phyloP scores from a whole-genome alignment of 2,329 filamentous ascomycete genomes.

The Pseudocercospora macadamiae region DNA sequence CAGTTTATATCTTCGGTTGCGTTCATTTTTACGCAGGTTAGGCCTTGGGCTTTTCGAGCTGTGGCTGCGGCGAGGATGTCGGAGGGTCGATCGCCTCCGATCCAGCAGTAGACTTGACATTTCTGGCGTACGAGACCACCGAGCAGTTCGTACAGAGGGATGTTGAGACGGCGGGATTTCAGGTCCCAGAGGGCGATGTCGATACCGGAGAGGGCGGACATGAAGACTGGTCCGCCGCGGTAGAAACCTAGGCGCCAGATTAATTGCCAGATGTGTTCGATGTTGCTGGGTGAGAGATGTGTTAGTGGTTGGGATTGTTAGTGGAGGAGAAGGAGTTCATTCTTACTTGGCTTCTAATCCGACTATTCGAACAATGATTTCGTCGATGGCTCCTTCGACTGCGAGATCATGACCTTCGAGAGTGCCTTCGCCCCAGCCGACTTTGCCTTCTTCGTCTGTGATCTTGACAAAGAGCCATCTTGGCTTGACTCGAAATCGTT shows the following conservation, averaged over 20 bases:
- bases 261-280: slow-evolving; percentile 79
- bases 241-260: slow-evolving; percentile 73
- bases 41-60: slow-evolving; percentile 62
- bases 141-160: slow-evolving; percentile 73
- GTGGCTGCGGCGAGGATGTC: slow-evolving; percentile 62
- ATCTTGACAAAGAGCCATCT: slow-evolving; percentile 80
- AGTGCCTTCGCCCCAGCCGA: slow-evolving; percentile 75
- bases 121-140: slow-evolving; percentile 74
- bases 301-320: neutral
- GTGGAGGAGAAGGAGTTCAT: too few relatives aligned
- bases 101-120: slow-evolving; percentile 76
- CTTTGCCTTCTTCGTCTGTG: slow-evolving; percentile 64
- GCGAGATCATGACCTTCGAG: slow-evolving; percentile 74
- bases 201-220: slow-evolving; percentile 76
- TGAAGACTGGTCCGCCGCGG: slow-evolving; percentile 76
- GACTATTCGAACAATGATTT: slow-evolving; percentile 63
- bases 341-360: slow-evolving; percentile 68
- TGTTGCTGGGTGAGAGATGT: slow-evolving; percentile 63
- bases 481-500: slow-evolving; percentile 75
- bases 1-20: slow-evolving; percentile 75
- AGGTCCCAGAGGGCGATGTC: slow-evolving; percentile 82
- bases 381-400: slow-evolving; percentile 73
- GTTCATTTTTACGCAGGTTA: slow-evolving; percentile 76
- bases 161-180: slow-evolving; percentile 65
- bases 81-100: slow-evolving; percentile 71